Percentiles rank a stretch among this genome's conserved stretches.
Evolutionary conservation across 768 basidiomycete species (phyloP).

Genomic region (Lactarius tabidus): DNA sequence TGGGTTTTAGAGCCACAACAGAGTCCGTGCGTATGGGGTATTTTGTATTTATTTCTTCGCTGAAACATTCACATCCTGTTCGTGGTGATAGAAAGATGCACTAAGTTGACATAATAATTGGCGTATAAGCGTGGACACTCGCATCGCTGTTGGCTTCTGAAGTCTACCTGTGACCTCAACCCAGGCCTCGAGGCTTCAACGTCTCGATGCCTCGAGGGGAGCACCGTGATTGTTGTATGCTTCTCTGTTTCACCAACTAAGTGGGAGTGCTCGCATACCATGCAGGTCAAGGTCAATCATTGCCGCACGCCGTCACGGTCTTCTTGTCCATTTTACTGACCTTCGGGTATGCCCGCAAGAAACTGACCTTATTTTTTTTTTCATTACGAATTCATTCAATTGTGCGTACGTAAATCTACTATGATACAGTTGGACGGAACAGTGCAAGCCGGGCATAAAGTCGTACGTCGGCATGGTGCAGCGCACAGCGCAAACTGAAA

Average conservation of each 20-base stretch:
- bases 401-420: conserved; percentile 5
- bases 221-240: not conserved
- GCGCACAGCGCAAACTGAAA: conserved; percentile 1
- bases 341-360: not conserved
- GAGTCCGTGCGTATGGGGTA: not conserved
- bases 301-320: not conserved
- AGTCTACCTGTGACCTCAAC: not conserved
- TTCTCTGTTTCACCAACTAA: not conserved
- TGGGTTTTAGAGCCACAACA: not conserved
- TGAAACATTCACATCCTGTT: not conserved
- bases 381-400: conserved; percentile 7
- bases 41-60: not conserved
- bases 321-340: not conserved
- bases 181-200: no score
- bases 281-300: not conserved
- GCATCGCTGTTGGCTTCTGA: not conserved
- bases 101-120: not conserved
- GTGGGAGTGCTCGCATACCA: not conserved
- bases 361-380: not conserved
- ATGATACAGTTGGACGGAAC: conserved; percentile 16
- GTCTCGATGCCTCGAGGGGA: not conserved
- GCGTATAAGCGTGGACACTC: not conserved
- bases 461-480: not conserved
- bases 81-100: not conserved
- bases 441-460: not conserved